A percentile compares a stretch with the other conserved stretches of the same genome.
phyloP scores from a whole-genome alignment of 2,329 filamentous ascomycete species.

The Fusarium brevicatenulatum region DNA sequence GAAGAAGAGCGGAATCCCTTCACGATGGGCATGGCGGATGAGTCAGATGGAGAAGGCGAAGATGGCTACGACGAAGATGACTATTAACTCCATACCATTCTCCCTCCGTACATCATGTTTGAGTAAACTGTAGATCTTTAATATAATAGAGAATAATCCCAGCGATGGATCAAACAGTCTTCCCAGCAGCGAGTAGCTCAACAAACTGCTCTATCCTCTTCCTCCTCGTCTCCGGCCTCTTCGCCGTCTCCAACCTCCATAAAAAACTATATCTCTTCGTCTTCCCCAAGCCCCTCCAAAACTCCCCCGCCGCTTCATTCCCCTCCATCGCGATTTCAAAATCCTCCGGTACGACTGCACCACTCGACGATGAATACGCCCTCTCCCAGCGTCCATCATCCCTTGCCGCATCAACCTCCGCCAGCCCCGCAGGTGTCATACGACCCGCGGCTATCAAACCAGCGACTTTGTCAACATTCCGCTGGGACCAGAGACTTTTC shows the following conservation, averaged over 20 bases:
- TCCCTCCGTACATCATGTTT: not conserved
- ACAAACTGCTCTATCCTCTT: conserved; percentile 56
- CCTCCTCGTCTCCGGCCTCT: conserved; percentile 48
- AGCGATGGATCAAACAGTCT: conserved; percentile 42
- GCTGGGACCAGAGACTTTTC: conserved; percentile 67
- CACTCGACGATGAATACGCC: conserved; percentile 63
- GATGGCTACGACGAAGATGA: conserved; percentile 31
- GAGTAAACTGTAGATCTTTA: not conserved
- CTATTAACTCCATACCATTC: not conserved
- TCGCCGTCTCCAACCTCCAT: conserved; percentile 56
- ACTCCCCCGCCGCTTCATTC: conserved; percentile 48
- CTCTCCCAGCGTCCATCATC: conserved; percentile 67
- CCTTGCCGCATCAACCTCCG: conserved; percentile 64
- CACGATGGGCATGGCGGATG: conserved; percentile 49
- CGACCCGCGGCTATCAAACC: conserved; percentile 56
- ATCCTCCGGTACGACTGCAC: conserved; percentile 59
- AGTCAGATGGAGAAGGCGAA: conserved; percentile 45
- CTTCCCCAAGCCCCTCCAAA: conserved; percentile 57
- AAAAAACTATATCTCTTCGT: conserved; percentile 59
- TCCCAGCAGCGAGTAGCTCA: conserved; percentile 48
- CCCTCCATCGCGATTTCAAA: conserved; percentile 56
- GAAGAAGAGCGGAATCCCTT: conserved; percentile 43
- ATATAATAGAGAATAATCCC: conserved; percentile 7
- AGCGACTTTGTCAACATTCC: conserved; percentile 65
- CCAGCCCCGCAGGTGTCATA: conserved; percentile 60